Evolutionary conservation across 2,329 filamentous ascomycete genomes (phyloP), one percentile per base, ranked within the genome.

Genomic region (Colletotrichum chlorophyti): DNA sequence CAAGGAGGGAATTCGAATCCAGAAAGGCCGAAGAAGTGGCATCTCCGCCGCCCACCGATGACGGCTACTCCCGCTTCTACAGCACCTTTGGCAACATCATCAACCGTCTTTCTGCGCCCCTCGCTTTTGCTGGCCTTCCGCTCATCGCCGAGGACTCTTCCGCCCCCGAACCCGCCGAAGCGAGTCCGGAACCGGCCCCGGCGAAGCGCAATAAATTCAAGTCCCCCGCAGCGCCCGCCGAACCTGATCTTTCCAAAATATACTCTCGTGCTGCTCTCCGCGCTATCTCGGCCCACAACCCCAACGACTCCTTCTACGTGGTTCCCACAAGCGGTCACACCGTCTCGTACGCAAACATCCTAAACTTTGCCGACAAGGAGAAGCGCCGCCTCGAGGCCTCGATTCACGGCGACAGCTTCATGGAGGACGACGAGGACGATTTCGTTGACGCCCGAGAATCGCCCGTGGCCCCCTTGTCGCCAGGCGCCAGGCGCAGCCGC

Each of bases 71-170:
- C 6, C 86, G 88, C 51, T 99, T 98, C 75, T 99, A 98, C 75
- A 93, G 84, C 58, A 93, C 92, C 1, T 97, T 97, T 68, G 93
- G 93, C 53, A 91, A 85, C 51, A 84, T 97, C 43, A 91, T 98
- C 69, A 95, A 92, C 61, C 90, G 89, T 65, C 85, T 98, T 11
- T 96, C 94, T 0, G 93, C 93, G 0, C 93, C 93, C 1, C 79
- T 99, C 26, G 94, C 93, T 4, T 99, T 97, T 76, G 92, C 95
- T 5, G 94, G 94, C 1, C 83, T 99, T 8, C 95, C 95, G 1
- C 80, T 99, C 5, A 84, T 86, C 24, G 68, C 79, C 15, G 79
- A 85, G 53, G 82, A 84, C 1, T 61, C 64, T 2, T 26, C 60
- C 8, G 17, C 42, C 9, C 50, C 69, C 8, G 65, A 74, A 50